Conservation (phyloP, 371 early-diverging fungal genomes). For the Mortierella sp. region DNA sequence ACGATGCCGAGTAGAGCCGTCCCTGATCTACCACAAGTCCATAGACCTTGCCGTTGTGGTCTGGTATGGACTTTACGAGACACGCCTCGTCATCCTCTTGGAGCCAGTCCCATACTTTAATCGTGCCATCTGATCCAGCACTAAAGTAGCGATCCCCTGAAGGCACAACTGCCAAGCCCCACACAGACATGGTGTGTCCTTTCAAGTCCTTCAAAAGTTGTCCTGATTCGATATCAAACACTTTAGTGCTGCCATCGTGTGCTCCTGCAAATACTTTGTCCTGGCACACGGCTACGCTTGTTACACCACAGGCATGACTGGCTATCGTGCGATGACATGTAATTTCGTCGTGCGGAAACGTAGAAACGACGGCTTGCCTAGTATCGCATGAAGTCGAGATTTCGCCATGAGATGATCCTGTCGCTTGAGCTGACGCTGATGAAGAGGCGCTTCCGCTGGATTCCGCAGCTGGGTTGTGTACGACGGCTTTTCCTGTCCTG, state of each 20-base stretch:
- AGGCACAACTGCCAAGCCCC: conserved; percentile 67
- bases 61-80: conserved; percentile 51
- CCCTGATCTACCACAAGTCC: conserved; percentile 55
- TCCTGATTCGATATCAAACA: conserved; percentile 63
- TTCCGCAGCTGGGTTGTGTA: background rate
- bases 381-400: conserved; percentile 13
- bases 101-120: conserved; percentile 67
- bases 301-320: conserved; percentile 66
- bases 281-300: conserved; percentile 63
- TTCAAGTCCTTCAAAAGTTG: conserved; percentile 50
- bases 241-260: conserved; percentile 71
- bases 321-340: conserved; percentile 66
- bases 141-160: conserved; percentile 61
- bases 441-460: conserved; percentile 1
- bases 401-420: conserved; percentile 1
- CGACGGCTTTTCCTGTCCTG: conserved; percentile 39
- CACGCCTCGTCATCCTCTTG: conserved; percentile 25
- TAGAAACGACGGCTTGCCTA: conserved; percentile 39
- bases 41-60: conserved; percentile 70
- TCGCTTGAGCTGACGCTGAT: background rate
- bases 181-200: conserved; percentile 72
- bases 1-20: conserved; percentile 67
- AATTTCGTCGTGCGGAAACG: conserved; percentile 60
- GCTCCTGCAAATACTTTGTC: conserved; percentile 66
- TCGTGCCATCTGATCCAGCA: conserved; percentile 67